A percentile compares a stretch with the other conserved stretches of the same genome.
Conservation (phyloP, 768 basidiomycete genomes). For the Tricholoma furcatifolium region DNA sequence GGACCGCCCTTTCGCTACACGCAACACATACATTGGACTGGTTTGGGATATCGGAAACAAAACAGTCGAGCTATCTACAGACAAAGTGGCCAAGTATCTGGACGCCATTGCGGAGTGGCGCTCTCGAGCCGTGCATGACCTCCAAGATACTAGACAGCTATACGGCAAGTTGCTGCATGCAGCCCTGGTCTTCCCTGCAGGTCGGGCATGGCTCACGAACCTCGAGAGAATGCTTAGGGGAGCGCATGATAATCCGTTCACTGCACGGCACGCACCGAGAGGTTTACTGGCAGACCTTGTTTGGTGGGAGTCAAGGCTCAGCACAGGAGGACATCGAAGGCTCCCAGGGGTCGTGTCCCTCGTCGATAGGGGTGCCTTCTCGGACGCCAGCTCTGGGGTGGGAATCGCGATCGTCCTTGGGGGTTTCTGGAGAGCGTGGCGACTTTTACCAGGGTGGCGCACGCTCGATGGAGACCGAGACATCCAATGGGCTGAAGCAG, state of each 20-base stretch:
- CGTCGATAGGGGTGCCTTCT: slow-evolving; percentile 32
- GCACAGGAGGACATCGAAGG: too few relatives aligned
- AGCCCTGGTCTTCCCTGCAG: too few relatives aligned
- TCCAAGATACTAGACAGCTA: slow-evolving; percentile 25
- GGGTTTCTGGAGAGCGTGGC: too few relatives aligned
- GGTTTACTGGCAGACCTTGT: slow-evolving; percentile 13
- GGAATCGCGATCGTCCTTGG: slow-evolving; percentile 27
- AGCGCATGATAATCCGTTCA: slow-evolving; percentile 23
- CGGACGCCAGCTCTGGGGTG: slow-evolving; percentile 26
- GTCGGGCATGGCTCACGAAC: too few relatives aligned
- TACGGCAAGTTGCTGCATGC: too few relatives aligned
- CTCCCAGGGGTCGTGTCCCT: too few relatives aligned
- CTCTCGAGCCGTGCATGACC: slow-evolving; percentile 10
- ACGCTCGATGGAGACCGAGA: slow-evolving; percentile 4
- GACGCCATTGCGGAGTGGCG: slow-evolving; percentile 21
- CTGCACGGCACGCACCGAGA: slow-evolving; percentile 15
- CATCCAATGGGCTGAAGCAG: too few relatives aligned
- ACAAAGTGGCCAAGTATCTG: slow-evolving; percentile 3
- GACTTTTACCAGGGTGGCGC: slow-evolving; percentile 26
- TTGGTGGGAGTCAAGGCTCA: slow-evolving; percentile 25
- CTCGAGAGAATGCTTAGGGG: slow-evolving; percentile 25
- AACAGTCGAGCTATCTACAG: background rate
- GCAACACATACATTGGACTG: slow-evolving; percentile 1
- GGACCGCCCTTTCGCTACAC: background rate
- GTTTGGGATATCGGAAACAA: background rate